Percentiles rank a stretch among this genome's conserved stretches.
These are phyloP conservation scores for Malus domestica DNA, from an alignment of 306 rosid genomes.

Conservation along the genomic window ASM211411v1 NC_041789.1:17822001-17822500, in stretches of 20 bases:
- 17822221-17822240: not conserved
- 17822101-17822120: not conserved
- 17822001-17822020: not conserved
- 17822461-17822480: not conserved
- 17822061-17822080: not conserved
- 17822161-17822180: not conserved
- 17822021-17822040: not conserved
- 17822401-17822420: no score
- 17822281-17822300: not conserved
- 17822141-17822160: not conserved
- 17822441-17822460: not conserved
- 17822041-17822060: not conserved
- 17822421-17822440: no score
- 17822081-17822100: no score
- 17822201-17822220: not conserved
- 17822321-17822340: not conserved
- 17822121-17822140: not conserved
- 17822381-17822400: no score
- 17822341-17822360: rapidly evolving
- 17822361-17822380: no score
- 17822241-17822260: not conserved
- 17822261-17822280: not conserved
- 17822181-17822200: not conserved
- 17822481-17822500: not conserved
- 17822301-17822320: not conserved